Evolutionary conservation across 805 yeast genomes (phyloP).

Genomic region (Kuraishia cidri): DNA sequence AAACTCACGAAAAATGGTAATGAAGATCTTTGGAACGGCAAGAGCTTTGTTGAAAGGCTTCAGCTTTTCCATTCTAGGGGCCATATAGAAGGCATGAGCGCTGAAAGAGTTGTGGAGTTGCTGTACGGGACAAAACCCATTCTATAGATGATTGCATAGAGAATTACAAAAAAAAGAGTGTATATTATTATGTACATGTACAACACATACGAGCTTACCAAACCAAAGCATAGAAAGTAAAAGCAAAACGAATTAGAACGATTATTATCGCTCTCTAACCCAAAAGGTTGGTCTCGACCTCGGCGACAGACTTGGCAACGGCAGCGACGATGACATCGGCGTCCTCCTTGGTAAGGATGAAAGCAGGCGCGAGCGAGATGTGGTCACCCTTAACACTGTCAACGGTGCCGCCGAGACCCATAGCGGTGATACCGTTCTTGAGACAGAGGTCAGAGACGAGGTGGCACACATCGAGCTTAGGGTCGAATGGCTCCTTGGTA

Average conservation of each 20-base stretch:
- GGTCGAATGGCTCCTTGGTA: conserved; percentile 39
- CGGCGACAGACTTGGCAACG: conserved; percentile 28
- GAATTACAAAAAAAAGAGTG: too few species aligned
- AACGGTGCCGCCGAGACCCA: conserved; percentile 37
- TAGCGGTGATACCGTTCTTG: conserved; percentile 35
- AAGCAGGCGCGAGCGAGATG: conserved; percentile 38
- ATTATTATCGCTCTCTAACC: conserved; percentile 1
- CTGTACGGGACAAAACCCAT: too few species aligned
- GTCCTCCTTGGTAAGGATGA: conserved; percentile 29
- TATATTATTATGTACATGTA: too few species aligned
- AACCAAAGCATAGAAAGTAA: not conserved
- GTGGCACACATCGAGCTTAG: conserved; percentile 25
- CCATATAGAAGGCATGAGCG: too few species aligned
- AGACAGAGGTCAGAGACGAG: conserved; percentile 22
- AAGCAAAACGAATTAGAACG: too few species aligned
- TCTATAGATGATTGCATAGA: too few species aligned
- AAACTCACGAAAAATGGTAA: conserved; percentile 12
- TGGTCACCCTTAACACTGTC: conserved; percentile 33
- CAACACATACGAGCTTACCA: too few species aligned
- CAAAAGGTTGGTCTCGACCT: conserved; percentile 16
- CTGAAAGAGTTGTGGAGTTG: too few species aligned
- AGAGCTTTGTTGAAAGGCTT: conserved; percentile 1
- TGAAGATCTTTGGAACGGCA: conserved; percentile 54
- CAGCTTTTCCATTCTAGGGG: not conserved
- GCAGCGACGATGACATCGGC: conserved; percentile 31